Conservation (phyloP, 768 basidiomycete species). For the Scleroderma bovista region DNA sequence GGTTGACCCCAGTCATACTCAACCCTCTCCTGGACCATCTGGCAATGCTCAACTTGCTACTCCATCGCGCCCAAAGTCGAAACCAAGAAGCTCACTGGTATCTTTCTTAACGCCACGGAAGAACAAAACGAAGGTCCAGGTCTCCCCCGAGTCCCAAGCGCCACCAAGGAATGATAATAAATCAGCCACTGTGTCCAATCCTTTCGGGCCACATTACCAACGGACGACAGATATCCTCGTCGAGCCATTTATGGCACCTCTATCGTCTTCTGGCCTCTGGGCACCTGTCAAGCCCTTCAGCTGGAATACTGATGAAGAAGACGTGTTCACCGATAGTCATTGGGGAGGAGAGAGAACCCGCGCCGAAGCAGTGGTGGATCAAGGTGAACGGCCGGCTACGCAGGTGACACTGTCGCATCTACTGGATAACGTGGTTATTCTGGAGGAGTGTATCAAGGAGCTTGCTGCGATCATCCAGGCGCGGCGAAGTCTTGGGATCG, state of each 20-base stretch:
- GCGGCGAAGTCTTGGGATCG: slow-evolving; percentile 77
- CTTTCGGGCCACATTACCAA: slow-evolving; percentile 82
- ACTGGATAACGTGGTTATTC: slow-evolving; percentile 88
- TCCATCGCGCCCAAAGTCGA: slow-evolving; percentile 40
- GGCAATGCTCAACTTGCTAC: slow-evolving; percentile 27
- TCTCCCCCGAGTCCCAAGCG: slow-evolving; percentile 39
- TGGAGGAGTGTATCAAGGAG: slow-evolving; percentile 96
- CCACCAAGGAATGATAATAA: slow-evolving; percentile 38
- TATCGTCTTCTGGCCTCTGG: slow-evolving; percentile 61
- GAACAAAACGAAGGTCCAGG: slow-evolving; percentile 38
- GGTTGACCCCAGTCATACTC: slow-evolving; percentile 33
- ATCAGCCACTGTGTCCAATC: slow-evolving; percentile 51
- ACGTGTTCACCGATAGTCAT: slow-evolving; percentile 46
- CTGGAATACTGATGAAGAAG: slow-evolving; percentile 70
- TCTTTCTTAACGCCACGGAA: slow-evolving; percentile 80
- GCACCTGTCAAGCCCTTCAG: slow-evolving; percentile 44
- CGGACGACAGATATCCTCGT: slow-evolving; percentile 66
- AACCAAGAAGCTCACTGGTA: slow-evolving; percentile 54
- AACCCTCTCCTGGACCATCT: slow-evolving; percentile 20
- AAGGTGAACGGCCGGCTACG: slow-evolving; percentile 22
- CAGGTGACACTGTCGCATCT: slow-evolving; percentile 75
- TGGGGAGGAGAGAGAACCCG: slow-evolving; percentile 35
- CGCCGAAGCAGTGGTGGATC: slow-evolving; percentile 15
- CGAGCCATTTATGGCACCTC: slow-evolving; percentile 60
- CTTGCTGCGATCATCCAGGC: slow-evolving; percentile 81